A percentile compares a stretch with the other conserved stretches of the same genome.
Evolutionary conservation across 2,329 filamentous ascomycete genomes (phyloP).

Genomic region (Herpotrichia juniperi): DNA sequence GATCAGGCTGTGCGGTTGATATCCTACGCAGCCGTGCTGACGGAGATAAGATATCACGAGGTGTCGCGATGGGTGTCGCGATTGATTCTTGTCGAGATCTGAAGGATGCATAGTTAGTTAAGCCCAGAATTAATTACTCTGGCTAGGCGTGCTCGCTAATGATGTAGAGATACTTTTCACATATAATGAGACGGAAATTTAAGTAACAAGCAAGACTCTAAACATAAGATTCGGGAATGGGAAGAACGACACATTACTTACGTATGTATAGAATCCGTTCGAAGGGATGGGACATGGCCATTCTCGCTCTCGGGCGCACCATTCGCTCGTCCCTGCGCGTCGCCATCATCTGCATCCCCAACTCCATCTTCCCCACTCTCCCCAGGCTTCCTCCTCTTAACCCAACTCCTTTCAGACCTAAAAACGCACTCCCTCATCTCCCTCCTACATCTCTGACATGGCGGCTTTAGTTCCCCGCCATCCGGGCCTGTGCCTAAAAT

Average conservation of each 20-base stretch:
- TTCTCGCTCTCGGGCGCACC: slow-evolving; percentile 8
- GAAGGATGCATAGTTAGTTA: background rate
- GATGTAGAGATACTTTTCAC: too few relatives aligned
- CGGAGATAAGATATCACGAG: slow-evolving; percentile 39
- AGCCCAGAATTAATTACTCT: background rate
- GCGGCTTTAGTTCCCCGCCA: slow-evolving; percentile 48
- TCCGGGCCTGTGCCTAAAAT: slow-evolving; percentile 52
- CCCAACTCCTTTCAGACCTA: slow-evolving; percentile 45
- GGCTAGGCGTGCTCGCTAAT: too few relatives aligned
- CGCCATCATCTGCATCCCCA: background rate
- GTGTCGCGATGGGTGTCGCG: slow-evolving; percentile 31
- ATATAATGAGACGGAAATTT: too few relatives aligned
- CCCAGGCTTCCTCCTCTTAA: slow-evolving; percentile 43
- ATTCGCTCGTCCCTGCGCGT: background rate
- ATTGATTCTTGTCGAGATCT: slow-evolving; percentile 6
- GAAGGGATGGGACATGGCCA: background rate
- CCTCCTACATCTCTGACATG: slow-evolving; percentile 57
- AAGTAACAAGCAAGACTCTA: too few relatives aligned
- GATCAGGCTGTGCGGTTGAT: slow-evolving; percentile 40
- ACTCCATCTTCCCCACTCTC: slow-evolving; percentile 24
- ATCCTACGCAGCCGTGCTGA: slow-evolving; percentile 34
- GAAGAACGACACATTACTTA: background rate
- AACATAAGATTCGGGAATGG: slow-evolving; percentile 32
- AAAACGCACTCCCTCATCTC: slow-evolving; percentile 59
- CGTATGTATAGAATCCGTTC: background rate